A percentile compares a stretch with the other conserved stretches of the same genome.
phyloP scores from a whole-genome alignment of 208 protist species.

The Entamoeba invadens region DNA sequence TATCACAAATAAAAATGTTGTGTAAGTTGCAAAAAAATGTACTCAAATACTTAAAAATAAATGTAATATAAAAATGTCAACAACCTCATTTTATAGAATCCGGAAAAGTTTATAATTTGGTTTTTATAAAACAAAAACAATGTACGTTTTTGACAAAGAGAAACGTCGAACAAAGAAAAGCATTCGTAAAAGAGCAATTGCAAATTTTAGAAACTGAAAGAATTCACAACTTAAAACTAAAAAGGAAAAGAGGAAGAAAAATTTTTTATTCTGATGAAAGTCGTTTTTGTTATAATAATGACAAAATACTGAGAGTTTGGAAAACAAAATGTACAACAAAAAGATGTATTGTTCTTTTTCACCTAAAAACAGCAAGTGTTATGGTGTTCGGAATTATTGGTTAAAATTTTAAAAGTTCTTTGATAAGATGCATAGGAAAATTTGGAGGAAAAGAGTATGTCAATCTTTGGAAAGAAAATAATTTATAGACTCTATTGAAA shows the following conservation, averaged over 20 bases:
- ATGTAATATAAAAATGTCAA: background rate
- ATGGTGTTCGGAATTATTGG: background rate
- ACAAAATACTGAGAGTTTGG: background rate
- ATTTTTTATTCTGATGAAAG: background rate
- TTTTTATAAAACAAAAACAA: background rate
- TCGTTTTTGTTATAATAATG: background rate
- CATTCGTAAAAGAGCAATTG: background rate
- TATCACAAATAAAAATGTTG: background rate
- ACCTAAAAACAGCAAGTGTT: background rate
- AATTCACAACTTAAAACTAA: background rate
- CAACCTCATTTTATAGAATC: background rate
- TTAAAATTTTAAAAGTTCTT: background rate
- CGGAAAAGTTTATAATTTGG: background rate
- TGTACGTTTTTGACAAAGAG: background rate
- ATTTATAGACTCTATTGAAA: too few relatives aligned
- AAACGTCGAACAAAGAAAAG: background rate
- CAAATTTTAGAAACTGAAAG: background rate
- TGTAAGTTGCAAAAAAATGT: background rate
- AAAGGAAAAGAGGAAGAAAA: background rate
- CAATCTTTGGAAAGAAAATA: too few relatives aligned
- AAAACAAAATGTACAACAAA: background rate
- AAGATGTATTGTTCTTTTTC: background rate
- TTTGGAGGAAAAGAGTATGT: too few relatives aligned
- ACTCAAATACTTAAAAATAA: background rate
- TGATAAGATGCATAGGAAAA: background rate